These are phyloP conservation scores for Hypoxylon crocopeplum DNA, from an alignment of 495 filamentous ascomycete species.

Conservation along the genomic window DNA sequence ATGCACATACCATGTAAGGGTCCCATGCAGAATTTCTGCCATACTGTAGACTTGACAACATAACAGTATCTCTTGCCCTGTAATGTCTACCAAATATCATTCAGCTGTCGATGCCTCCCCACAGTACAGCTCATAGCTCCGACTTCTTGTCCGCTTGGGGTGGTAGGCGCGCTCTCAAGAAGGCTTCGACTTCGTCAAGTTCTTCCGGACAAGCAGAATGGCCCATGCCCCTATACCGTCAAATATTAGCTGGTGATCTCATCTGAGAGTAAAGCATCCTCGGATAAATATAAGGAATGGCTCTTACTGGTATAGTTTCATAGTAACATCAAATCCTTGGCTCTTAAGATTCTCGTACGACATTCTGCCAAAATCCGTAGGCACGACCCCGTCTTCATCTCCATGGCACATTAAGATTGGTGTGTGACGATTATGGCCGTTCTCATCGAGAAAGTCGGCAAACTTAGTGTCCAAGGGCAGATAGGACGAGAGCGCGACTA, in stretches of 20 bases:
- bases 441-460: constrained; percentile 66
- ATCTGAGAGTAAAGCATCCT: background rate
- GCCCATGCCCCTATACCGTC: constrained; percentile 60
- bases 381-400: constrained; percentile 72
- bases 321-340: constrained; percentile 72
- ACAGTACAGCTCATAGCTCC: constrained; percentile 41
- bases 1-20: background rate
- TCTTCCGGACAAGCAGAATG: constrained; percentile 82
- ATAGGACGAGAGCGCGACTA: constrained; percentile 86
- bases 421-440: constrained; percentile 76
- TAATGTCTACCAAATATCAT: background rate
- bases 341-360: constrained; percentile 69
- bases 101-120: background rate
- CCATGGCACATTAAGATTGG: constrained; percentile 91
- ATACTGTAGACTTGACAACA: background rate
- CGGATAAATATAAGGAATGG: background rate
- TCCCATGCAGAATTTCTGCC: background rate
- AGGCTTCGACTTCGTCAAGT: constrained; percentile 83
- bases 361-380: constrained; percentile 67
- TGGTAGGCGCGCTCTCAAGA: constrained; percentile 69
- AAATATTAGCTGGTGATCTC: constrained; percentile 13
- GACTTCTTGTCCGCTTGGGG: constrained; percentile 52
- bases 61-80: too few species aligned
- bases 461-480: constrained; percentile 77
- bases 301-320: constrained; percentile 77